Evolutionary conservation across 2,329 filamentous ascomycete species (phyloP).

Genomic region (Fusarium globosum): DNA sequence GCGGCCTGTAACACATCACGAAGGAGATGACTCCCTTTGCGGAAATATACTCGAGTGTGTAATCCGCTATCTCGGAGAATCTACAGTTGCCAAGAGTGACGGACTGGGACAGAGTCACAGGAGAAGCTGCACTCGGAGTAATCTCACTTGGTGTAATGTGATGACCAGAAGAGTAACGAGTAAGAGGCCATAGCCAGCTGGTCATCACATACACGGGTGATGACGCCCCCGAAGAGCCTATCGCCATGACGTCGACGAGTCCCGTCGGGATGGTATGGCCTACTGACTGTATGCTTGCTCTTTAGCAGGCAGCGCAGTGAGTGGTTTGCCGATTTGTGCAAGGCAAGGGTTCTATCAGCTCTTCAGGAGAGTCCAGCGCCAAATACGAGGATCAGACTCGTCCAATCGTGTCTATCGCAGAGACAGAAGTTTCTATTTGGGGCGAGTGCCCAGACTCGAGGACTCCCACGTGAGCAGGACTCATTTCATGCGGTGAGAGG

Average conservation of each 20-base stretch:
- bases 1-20: conserved; percentile 20
- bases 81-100: conserved; percentile 4
- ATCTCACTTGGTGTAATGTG: conserved; percentile 27
- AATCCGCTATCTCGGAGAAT: conserved; percentile 21
- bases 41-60: conserved; percentile 28
- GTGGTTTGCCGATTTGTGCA: conserved; percentile 3
- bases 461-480: conserved; percentile 37
- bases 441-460: conserved; percentile 23
- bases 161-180: neutral
- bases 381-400: conserved; percentile 33
- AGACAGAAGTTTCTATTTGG: conserved; percentile 32
- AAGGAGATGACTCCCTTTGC: conserved; percentile 34
- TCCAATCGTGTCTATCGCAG: conserved; percentile 26
- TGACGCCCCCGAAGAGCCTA: neutral
- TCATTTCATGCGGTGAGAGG: conserved; percentile 34
- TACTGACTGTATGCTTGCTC: neutral
- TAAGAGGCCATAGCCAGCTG: neutral
- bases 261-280: neutral
- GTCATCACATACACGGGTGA: neutral
- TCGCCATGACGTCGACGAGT: conserved; percentile 17
- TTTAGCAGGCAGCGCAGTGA: conserved; percentile 5
- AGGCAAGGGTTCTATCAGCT: conserved; percentile 11
- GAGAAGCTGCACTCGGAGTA: conserved; percentile 16
- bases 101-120: neutral
- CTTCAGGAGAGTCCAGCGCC: neutral